Conservation (phyloP, 371 early-diverging fungal species). For the Batkoa obscura region DNA sequence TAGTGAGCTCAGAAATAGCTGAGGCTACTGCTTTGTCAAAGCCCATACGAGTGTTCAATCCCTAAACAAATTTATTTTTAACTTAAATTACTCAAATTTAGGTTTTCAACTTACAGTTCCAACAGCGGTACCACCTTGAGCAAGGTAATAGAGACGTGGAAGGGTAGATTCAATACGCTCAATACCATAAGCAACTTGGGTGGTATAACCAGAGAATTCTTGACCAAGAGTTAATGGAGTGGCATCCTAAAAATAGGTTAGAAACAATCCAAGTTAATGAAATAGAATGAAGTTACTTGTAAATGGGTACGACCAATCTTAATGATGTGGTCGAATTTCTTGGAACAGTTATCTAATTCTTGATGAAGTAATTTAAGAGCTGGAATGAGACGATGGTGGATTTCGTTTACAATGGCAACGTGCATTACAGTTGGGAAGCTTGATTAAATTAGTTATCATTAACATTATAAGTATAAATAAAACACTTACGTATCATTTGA, state of each 20-base stretch:
- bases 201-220: constrained; percentile 89
- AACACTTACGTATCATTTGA: constrained; percentile 70
- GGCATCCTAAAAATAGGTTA: constrained; percentile 45
- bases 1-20: constrained; percentile 55
- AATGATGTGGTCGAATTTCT: constrained; percentile 67
- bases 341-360: constrained; percentile 47
- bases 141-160: constrained; percentile 68
- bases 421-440: constrained; percentile 97
- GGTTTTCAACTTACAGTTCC: constrained; percentile 46
- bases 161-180: constrained; percentile 60
- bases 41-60: constrained; percentile 77
- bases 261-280: not conserved
- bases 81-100: not conserved
- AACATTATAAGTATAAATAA: not conserved
- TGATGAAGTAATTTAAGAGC: constrained; percentile 51
- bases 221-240: constrained; percentile 93
- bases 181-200: constrained; percentile 66
- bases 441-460: not conserved
- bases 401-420: constrained; percentile 62
- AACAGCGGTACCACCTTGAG: constrained; percentile 93
- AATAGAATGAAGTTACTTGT: constrained; percentile 22
- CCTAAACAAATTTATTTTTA: constrained; percentile 13
- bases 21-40: constrained; percentile 74
- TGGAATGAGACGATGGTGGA: constrained; percentile 58
- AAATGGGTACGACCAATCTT: constrained; percentile 93